Evolutionary conservation across 176 grass and related monocot genomes (phyloP).

Genomic region (Paspalum vaginatum): DNA sequence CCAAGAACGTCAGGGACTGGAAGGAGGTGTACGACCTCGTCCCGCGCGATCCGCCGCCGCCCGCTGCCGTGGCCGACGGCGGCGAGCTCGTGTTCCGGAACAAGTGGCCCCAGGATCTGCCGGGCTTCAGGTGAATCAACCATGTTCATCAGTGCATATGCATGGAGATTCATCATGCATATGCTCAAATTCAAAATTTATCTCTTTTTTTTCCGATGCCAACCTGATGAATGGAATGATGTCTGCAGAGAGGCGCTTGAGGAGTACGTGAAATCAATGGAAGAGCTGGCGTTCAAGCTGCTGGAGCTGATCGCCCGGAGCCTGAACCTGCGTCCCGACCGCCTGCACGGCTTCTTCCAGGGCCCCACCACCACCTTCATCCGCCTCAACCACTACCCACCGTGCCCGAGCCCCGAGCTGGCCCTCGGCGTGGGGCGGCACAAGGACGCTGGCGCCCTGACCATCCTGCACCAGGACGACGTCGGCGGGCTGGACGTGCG

Average conservation of each 20-base stretch:
- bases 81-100: constrained; percentile 59
- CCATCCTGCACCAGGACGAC: constrained; percentile 79
- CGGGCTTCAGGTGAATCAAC: constrained; percentile 55
- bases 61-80: constrained; percentile 3
- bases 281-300: constrained; percentile 62
- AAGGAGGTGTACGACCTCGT: constrained; percentile 91
- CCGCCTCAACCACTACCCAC: constrained; percentile 87
- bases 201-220: neutral
- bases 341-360: constrained; percentile 69
- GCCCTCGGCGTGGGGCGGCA: constrained; percentile 82
- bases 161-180: too few species aligned
- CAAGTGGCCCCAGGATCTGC: constrained; percentile 67
- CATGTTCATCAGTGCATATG: too few species aligned
- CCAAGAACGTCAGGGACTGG: constrained; percentile 96
- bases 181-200: too few species aligned
- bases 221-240: neutral
- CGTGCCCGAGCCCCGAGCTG: constrained; percentile 79
- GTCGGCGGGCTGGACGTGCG: constrained; percentile 83
- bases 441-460: constrained; percentile 83
- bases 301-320: constrained; percentile 78
- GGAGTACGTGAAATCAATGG: constrained; percentile 50
- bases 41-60: constrained; percentile 23
- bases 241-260: constrained; percentile 49
- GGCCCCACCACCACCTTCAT: constrained; percentile 64
- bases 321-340: constrained; percentile 51